Conservation (phyloP, 257 asterid genomes). For the Parsonsia alboflavescens region DNA sequence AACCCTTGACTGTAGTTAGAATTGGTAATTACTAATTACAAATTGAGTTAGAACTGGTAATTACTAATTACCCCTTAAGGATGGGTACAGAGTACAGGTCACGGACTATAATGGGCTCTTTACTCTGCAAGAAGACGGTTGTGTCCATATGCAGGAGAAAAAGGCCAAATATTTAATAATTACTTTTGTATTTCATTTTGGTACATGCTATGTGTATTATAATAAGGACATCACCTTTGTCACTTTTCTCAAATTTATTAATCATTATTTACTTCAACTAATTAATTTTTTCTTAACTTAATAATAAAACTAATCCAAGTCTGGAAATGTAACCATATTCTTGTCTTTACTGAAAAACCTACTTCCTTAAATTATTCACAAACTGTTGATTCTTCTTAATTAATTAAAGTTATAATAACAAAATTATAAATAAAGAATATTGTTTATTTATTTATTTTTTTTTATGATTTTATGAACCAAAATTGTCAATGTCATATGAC, state of each 20-base stretch:
- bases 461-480: not conserved
- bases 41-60: too few relatives aligned
- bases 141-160: not conserved
- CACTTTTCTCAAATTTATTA: not conserved
- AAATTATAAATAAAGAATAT: not conserved
- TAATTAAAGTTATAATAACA: not conserved
- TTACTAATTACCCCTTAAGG: not conserved
- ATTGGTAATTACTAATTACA: too few relatives aligned
- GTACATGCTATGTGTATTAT: not conserved
- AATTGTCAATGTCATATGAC: constrained; percentile 10
- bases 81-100: not conserved
- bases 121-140: not conserved
- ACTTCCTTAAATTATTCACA: too few relatives aligned
- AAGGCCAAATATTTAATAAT: constrained; percentile 4
- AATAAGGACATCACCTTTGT: not conserved
- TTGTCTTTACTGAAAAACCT: too few relatives aligned
- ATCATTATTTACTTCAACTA: not conserved
- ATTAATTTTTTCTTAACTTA: too few relatives aligned
- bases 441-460: too few relatives aligned
- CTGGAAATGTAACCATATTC: too few relatives aligned
- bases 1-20: too few relatives aligned
- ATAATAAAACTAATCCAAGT: too few relatives aligned
- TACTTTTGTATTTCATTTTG: not conserved
- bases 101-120: constrained; percentile 2
- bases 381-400: too few relatives aligned